A percentile compares a stretch with the other conserved stretches of the same genome.
Conservation (phyloP, 2,329 filamentous ascomycete genomes). For the Alternaria gaisen region DNA sequence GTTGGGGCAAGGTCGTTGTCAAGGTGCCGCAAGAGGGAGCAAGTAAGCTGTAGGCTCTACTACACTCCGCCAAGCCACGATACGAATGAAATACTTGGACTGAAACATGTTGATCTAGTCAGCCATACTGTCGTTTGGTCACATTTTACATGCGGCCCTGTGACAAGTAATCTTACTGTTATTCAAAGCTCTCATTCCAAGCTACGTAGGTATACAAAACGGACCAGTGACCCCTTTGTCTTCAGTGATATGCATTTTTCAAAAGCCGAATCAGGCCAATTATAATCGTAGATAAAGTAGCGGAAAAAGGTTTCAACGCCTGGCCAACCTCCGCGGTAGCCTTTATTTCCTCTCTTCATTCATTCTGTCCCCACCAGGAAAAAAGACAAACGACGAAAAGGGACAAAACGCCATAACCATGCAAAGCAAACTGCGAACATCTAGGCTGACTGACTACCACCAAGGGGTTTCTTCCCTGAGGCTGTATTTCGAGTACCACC, state of each 20-base stretch:
- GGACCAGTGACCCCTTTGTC: not conserved
- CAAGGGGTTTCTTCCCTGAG: not conserved
- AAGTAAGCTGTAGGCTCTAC: slow-evolving; percentile 44
- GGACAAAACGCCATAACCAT: slow-evolving; percentile 1
- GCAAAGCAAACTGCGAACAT: not conserved
- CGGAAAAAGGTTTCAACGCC: not conserved
- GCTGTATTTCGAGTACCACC: not conserved
- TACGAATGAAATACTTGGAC: slow-evolving; percentile 3
- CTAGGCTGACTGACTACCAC: not conserved
- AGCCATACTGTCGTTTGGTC: too few relatives aligned
- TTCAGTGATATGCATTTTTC: not conserved
- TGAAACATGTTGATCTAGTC: too few relatives aligned
- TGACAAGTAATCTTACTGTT: too few relatives aligned
- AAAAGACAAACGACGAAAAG: not conserved
- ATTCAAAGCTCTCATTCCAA: not conserved
- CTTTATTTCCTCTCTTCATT: slow-evolving; percentile 1
- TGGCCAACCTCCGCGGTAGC: not conserved
- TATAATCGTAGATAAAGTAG: not conserved
- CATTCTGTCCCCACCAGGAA: not conserved
- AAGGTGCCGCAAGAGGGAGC: slow-evolving; percentile 72
- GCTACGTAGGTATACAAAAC: not conserved
- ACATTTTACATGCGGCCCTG: too few relatives aligned
- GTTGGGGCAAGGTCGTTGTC: slow-evolving; percentile 96
- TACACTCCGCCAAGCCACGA: not conserved
- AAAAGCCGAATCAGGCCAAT: not conserved